Conservation (phyloP, 768 basidiomycete species). For the Tubosaeta sp. region DNA sequence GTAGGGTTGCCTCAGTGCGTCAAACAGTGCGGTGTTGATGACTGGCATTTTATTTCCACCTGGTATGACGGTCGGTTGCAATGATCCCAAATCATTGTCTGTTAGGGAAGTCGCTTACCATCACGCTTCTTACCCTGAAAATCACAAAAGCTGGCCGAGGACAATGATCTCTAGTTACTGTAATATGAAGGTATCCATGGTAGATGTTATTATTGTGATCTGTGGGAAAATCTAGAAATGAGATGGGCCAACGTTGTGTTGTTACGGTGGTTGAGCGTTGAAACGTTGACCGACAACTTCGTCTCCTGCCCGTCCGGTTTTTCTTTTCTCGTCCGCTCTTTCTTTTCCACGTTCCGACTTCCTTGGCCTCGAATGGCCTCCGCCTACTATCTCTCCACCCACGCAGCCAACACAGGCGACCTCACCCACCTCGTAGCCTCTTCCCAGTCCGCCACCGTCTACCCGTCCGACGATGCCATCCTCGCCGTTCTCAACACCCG, state of each 20-base stretch:
- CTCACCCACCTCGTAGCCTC: conserved; percentile 72
- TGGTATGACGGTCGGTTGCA: no score
- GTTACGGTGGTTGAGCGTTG: conserved; percentile 1
- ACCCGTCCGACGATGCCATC: conserved; percentile 83
- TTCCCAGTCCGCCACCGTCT: conserved; percentile 67
- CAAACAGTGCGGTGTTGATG: not conserved
- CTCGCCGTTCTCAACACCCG: conserved; percentile 77
- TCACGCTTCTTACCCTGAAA: no score
- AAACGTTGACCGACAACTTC: conserved; percentile 8
- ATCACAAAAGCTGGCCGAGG: no score
- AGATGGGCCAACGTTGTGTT: no score
- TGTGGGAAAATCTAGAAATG: no score
- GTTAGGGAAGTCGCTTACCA: no score
- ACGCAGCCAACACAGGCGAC: conserved; percentile 69
- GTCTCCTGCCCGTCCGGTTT: not conserved
- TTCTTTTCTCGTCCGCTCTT: conserved; percentile 11
- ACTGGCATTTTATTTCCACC: no score
- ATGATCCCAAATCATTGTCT: no score
- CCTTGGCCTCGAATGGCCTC: conserved; percentile 37
- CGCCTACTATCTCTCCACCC: conserved; percentile 32
- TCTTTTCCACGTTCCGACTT: conserved; percentile 21
- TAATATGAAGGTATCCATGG: no score
- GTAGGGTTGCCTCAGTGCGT: not conserved
- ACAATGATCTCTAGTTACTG: no score
- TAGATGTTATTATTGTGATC: no score